A percentile compares a stretch with the other conserved stretches of the same genome.
Evolutionary conservation across 371 early-diverging fungal genomes (phyloP).

Genomic region (Lichtheimia ornata): DNA sequence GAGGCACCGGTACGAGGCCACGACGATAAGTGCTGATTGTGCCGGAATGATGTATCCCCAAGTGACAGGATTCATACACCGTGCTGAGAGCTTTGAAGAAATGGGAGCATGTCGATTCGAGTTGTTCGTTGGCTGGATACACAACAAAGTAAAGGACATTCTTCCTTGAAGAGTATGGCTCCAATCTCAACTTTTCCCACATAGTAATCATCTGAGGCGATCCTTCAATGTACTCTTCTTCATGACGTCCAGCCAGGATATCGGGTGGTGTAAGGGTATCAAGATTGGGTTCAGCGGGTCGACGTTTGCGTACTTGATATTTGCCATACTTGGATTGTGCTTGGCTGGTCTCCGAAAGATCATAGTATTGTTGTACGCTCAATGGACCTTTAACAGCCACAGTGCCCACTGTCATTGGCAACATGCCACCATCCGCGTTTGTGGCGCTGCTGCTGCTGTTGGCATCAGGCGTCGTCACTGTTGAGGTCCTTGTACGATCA

Average conservation of each 20-base stretch:
- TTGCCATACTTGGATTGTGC: constrained; percentile 65
- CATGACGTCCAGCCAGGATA: constrained; percentile 56
- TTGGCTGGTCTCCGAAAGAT: constrained; percentile 54
- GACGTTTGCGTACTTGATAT: constrained; percentile 62
- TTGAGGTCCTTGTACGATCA: constrained; percentile 22
- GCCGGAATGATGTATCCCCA: constrained; percentile 58
- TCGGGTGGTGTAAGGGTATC: constrained; percentile 52
- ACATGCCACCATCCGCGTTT: constrained; percentile 23
- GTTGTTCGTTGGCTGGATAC: constrained; percentile 50
- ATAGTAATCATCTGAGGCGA: constrained; percentile 55
- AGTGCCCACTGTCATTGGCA: constrained; percentile 37
- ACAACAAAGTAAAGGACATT: constrained; percentile 58
- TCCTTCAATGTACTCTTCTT: constrained; percentile 59
- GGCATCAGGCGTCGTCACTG: constrained; percentile 1
- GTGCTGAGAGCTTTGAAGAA: constrained; percentile 60
- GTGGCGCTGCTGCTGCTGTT: not conserved
- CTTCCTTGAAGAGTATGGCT: constrained; percentile 59
- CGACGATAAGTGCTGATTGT: constrained; percentile 40
- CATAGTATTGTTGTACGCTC: constrained; percentile 53
- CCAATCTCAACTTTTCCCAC: constrained; percentile 66
- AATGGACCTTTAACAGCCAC: constrained; percentile 48
- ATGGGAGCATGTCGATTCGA: constrained; percentile 38
- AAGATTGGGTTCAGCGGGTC: constrained; percentile 58
- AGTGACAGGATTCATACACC: constrained; percentile 53
- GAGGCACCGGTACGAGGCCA: constrained; percentile 52